A percentile compares a stretch with the other conserved stretches of the same genome.
Evolutionary conservation across 1,139 yeast species (phyloP).

Genomic region (Geotrichum candidum): DNA sequence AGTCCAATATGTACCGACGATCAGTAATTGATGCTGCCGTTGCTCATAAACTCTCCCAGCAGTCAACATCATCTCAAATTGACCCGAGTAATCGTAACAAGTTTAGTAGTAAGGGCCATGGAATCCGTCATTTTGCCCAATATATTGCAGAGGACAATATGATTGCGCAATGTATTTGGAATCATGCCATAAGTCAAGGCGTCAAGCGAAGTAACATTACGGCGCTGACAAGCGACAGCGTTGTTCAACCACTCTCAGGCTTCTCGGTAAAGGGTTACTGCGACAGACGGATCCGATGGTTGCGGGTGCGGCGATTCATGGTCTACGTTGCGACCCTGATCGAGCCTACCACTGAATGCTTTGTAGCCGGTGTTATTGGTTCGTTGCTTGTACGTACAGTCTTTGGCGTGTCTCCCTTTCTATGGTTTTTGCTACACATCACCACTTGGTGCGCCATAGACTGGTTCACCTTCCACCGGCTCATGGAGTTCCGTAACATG

Average conservation of each 20-base stretch:
- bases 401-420: slow-evolving; percentile 28
- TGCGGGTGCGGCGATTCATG: slow-evolving; percentile 85
- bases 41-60: slow-evolving; percentile 10
- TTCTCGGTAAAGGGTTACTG: slow-evolving; percentile 50
- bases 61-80: background rate
- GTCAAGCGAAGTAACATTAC: slow-evolving; percentile 53
- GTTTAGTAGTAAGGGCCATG: slow-evolving; percentile 32
- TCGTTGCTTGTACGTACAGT: slow-evolving; percentile 51
- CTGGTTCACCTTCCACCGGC: slow-evolving; percentile 49
- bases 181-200: slow-evolving; percentile 48
- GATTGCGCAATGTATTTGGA: slow-evolving; percentile 87
- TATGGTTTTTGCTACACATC: slow-evolving; percentile 50
- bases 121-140: slow-evolving; percentile 66
- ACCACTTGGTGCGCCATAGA: slow-evolving; percentile 59
- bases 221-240: slow-evolving; percentile 72
- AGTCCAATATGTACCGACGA: slow-evolving; percentile 70
- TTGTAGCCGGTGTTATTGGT: slow-evolving; percentile 62
- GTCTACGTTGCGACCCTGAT: slow-evolving; percentile 76
- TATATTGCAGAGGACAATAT: slow-evolving; percentile 91
- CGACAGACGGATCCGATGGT: slow-evolving; percentile 72
- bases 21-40: slow-evolving; percentile 66
- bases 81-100: background rate
- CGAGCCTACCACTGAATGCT: slow-evolving; percentile 81
- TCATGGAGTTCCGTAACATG: slow-evolving; percentile 35
- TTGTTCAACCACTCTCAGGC: slow-evolving; percentile 65